phyloP scores from a whole-genome alignment of 2,329 filamentous ascomycete genomes.

The Cordyceps pruinosa region DNA sequence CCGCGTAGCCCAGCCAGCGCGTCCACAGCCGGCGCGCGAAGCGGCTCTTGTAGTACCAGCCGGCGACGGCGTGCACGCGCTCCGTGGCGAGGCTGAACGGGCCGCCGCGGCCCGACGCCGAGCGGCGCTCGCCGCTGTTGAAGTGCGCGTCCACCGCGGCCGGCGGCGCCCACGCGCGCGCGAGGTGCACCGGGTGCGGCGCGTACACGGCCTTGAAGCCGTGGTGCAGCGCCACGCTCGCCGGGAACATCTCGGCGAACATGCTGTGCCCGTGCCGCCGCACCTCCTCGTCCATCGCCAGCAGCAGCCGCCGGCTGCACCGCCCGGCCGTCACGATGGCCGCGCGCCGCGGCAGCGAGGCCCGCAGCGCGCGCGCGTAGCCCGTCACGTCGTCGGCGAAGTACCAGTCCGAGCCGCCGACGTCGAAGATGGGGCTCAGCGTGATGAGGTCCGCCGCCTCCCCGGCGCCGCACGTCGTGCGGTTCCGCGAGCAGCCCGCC shows the following conservation, averaged over 20 bases:
- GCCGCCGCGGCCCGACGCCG: conserved; percentile 56
- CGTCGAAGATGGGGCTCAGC: conserved; percentile 69
- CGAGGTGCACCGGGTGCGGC: conserved; percentile 73
- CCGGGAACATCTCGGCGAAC: conserved; percentile 76
- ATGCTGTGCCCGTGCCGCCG: conserved; percentile 59
- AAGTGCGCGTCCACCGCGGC: conserved; percentile 65
- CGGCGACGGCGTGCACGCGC: conserved; percentile 74
- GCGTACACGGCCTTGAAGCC: conserved; percentile 73
- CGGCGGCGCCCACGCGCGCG: conserved; percentile 66
- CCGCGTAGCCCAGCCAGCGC: conserved; percentile 62
- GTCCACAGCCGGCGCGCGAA: conserved; percentile 71
- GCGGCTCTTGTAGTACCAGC: conserved; percentile 76
- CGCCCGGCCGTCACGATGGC: conserved; percentile 66
- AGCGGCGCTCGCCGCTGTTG: conserved; percentile 65
- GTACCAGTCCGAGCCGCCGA: conserved; percentile 64
- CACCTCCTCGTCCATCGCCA: conserved; percentile 70
- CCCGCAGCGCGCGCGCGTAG: conserved; percentile 49
- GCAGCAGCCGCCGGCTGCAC: conserved; percentile 57
- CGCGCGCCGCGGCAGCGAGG: conserved; percentile 57
- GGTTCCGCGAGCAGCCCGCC: conserved; percentile 43
- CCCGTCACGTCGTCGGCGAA: conserved; percentile 64
- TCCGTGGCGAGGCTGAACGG: conserved; percentile 64
- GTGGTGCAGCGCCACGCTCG: conserved; percentile 63
- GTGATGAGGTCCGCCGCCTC: conserved; percentile 71
- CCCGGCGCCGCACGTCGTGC: conserved; percentile 54